Evolutionary conservation across 148 eudicot genomes (phyloP).

Genomic region (Salicornia ramosissima): DNA sequence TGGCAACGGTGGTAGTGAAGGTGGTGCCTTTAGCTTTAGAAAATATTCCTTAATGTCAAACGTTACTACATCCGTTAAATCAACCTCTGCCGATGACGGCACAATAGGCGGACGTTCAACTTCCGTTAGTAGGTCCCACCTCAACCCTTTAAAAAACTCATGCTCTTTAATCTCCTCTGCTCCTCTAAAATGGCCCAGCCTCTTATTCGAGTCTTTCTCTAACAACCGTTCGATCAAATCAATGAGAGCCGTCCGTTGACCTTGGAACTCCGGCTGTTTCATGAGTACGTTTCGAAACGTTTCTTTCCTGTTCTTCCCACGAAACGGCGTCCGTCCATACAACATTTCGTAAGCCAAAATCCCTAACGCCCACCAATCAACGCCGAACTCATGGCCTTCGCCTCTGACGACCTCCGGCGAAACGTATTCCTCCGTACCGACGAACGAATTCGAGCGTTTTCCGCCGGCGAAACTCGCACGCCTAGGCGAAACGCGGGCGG

Average conservation of each 20-base stretch:
- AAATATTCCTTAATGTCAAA: constrained; percentile 56
- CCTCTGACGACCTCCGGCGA: constrained; percentile 81
- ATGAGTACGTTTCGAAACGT: constrained; percentile 53
- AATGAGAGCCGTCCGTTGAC: constrained; percentile 43
- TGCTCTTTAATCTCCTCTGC: constrained; percentile 67
- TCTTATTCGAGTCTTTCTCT: constrained; percentile 57
- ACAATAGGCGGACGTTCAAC: constrained; percentile 73
- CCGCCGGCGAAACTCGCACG: constrained; percentile 31
- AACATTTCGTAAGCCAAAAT: constrained; percentile 71
- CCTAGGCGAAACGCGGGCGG: constrained; percentile 63
- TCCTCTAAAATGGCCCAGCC: constrained; percentile 59
- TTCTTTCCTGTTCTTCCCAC: constrained; percentile 62
- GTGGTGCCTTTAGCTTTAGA: constrained; percentile 27
- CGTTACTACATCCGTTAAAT: constrained; percentile 6
- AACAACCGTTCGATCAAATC: constrained; percentile 62
- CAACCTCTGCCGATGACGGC: constrained; percentile 34
- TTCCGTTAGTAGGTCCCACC: constrained; percentile 69
- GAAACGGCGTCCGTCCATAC: constrained; percentile 80
- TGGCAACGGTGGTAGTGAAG: constrained; percentile 25
- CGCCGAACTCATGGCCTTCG: constrained; percentile 67
- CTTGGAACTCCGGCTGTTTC: constrained; percentile 42
- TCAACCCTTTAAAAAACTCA: constrained; percentile 59
- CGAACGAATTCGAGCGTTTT: constrained; percentile 61
- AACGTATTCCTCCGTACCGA: constrained; percentile 77
- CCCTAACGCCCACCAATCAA: constrained; percentile 95